A percentile compares a stretch with the other conserved stretches of the same genome.
Evolutionary conservation across 2,329 filamentous ascomycete species (phyloP).

Genomic region (Pseudogymnoascus sp.): DNA sequence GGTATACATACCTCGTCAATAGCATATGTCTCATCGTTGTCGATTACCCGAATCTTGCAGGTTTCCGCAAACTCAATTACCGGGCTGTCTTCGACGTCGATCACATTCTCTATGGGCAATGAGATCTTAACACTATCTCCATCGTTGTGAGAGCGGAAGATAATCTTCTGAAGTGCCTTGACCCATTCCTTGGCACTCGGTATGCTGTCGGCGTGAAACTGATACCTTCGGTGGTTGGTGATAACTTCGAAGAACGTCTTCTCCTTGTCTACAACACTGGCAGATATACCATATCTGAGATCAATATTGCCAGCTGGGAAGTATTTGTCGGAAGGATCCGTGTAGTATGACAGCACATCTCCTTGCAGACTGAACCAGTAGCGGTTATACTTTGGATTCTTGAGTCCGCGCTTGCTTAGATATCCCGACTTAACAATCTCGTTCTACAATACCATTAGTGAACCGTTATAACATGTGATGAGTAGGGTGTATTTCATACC

Average conservation of each 20-base stretch:
- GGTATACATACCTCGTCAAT: constrained; percentile 68
- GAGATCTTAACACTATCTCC: constrained; percentile 96
- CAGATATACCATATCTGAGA: constrained; percentile 82
- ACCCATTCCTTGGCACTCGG: constrained; percentile 95
- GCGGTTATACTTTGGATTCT: constrained; percentile 77
- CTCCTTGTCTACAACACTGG: constrained; percentile 66
- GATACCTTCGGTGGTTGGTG: constrained; percentile 74
- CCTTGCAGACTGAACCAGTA: constrained; percentile 94
- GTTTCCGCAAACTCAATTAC: constrained; percentile 90
- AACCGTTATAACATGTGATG: background rate
- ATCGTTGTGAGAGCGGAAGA: constrained; percentile 92
- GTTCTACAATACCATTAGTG: constrained; percentile 42
- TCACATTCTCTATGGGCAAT: constrained; percentile 76
- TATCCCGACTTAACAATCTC: constrained; percentile 78
- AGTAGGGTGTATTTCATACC: constrained; percentile 39
- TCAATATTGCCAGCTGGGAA: constrained; percentile 90
- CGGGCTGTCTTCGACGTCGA: constrained; percentile 86
- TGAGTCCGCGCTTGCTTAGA: constrained; percentile 77
- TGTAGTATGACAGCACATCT: constrained; percentile 85
- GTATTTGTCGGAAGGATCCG: constrained; percentile 75
- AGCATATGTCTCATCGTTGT: constrained; percentile 88
- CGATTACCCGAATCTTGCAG: constrained; percentile 84
- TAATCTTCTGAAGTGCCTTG: constrained; percentile 84
- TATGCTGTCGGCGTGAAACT: constrained; percentile 81
- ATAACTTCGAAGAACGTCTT: constrained; percentile 69